phyloP scores from a whole-genome alignment of 1,284 basidiomycete species.

The Malassezia sp. region DNA sequence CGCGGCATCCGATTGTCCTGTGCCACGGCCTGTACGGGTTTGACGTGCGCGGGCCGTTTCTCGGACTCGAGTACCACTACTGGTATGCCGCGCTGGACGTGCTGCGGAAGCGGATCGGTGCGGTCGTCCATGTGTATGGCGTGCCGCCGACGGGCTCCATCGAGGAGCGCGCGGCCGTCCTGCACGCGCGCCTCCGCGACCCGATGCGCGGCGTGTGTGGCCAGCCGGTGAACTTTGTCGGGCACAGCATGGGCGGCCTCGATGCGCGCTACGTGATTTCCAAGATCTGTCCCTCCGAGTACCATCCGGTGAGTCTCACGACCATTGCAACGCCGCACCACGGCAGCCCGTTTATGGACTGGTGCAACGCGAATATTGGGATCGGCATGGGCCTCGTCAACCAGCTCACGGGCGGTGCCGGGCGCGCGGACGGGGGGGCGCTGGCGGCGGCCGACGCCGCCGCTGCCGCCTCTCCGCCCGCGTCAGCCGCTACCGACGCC shows the following conservation, averaged over 20 bases:
- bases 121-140: slow-evolving; percentile 85
- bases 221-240: slow-evolving; percentile 76
- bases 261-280: slow-evolving; percentile 67
- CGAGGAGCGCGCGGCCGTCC: slow-evolving; percentile 63
- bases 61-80: slow-evolving; percentile 67
- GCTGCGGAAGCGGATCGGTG: slow-evolving; percentile 69
- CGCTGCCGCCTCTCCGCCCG: slow-evolving; percentile 25
- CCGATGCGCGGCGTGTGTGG: slow-evolving; percentile 54
- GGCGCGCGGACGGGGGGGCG: too few species aligned
- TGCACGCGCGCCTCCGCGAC: slow-evolving; percentile 63
- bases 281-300: slow-evolving; percentile 66
- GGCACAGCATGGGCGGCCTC: slow-evolving; percentile 71
- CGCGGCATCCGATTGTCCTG: slow-evolving; percentile 78
- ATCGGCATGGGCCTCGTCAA: slow-evolving; percentile 42
- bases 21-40: slow-evolving; percentile 88
- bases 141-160: slow-evolving; percentile 93
- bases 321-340: slow-evolving; percentile 87
- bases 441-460: slow-evolving; percentile 15
- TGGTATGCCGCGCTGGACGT: slow-evolving; percentile 82
- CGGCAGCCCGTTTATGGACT: slow-evolving; percentile 97
- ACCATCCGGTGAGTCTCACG: slow-evolving; percentile 75
- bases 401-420: slow-evolving; percentile 7
- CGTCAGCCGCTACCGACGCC: slow-evolving; percentile 12
- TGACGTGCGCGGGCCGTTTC: slow-evolving; percentile 67
- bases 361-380: slow-evolving; percentile 57